Conservation (phyloP, 1,139 yeast genomes). For the Lodderomyces beijingensis region DNA sequence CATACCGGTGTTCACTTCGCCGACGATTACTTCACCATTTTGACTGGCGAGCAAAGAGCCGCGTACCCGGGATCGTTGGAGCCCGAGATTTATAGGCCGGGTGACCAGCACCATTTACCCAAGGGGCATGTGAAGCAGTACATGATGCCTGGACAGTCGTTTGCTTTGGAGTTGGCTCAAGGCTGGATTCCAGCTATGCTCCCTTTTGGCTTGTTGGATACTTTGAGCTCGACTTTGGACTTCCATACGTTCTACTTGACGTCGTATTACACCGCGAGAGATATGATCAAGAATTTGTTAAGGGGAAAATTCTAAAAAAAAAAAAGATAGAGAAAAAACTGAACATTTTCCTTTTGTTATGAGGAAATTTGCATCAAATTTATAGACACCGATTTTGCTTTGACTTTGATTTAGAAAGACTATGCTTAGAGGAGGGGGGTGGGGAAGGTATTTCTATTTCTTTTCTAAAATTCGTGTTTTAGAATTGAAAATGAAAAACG, state of each 20-base stretch:
- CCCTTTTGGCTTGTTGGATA: slow-evolving; percentile 89
- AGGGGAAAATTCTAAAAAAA: slow-evolving; percentile 56
- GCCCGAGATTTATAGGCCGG: slow-evolving; percentile 71
- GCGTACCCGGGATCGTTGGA: slow-evolving; percentile 56
- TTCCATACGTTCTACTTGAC: slow-evolving; percentile 65
- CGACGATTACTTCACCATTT: slow-evolving; percentile 90
- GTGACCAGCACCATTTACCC: slow-evolving; percentile 72
- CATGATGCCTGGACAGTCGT: slow-evolving; percentile 73
- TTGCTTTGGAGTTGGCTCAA: slow-evolving; percentile 93
- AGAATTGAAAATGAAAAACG: too few species aligned
- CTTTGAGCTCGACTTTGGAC: slow-evolving; percentile 77
- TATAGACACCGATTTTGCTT: too few species aligned
- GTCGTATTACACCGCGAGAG: slow-evolving; percentile 65
- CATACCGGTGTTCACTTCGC: slow-evolving; percentile 95
- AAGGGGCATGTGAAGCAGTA: slow-evolving; percentile 82
- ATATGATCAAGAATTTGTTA: slow-evolving; percentile 67
- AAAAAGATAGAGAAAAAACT: slow-evolving; percentile 1
- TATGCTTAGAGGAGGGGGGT: too few species aligned
- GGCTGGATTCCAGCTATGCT: slow-evolving; percentile 99
- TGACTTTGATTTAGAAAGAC: too few species aligned
- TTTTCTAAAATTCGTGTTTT: too few species aligned
- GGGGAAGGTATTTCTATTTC: too few species aligned
- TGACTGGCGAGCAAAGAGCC: slow-evolving; percentile 74
- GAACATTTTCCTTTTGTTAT: too few species aligned
- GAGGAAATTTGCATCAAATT: too few species aligned